Evolutionary conservation across 805 yeast genomes (phyloP), one percentile per base, ranked within the genome.

Genomic region (Kazachstania taianensis): DNA sequence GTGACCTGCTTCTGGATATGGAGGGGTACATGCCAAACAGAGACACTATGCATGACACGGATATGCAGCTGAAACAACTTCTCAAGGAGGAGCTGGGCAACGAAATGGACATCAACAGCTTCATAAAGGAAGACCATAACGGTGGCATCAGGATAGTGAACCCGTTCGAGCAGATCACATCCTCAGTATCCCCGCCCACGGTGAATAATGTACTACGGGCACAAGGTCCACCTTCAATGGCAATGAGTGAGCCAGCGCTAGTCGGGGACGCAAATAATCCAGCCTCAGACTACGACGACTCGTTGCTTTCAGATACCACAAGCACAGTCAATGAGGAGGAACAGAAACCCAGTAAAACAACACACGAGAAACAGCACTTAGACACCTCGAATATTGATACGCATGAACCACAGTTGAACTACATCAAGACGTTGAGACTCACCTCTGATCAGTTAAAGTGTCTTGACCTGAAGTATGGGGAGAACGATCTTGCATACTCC

Each of bases 11-110:
- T 28, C 63, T 92, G 30, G 98, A 92, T 61, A 84, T 89, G 78
- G 94, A 86, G 48, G 98, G 98, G 13, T 92, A 92, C 61, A 89
- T 87, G 59, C 81, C 94, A 23, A 85, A 79, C 48, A 81, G 78
- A 35, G 75, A 78, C 45, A 84, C 80, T 54, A 73, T 81, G 28
- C 77, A 78, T 34, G 77, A 75, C 46, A 74, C 94, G 0, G 95
- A 86, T 53, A 77, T 77, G 34, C 63, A 81, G 25, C 73, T 92
- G 40, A 76, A 75, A 46, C 77, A 79, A 45, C 65, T 87, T 28
- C 65, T 89, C 34, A 65, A 73, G 23, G 92, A 84, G 44, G 96
- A 89, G 54, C 67, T 87, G 43, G 79, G 79, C 5, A 57, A 58
- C 9, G 70, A 66, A 20, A 58, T 65, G 20, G 74, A 73, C 48